These are phyloP conservation scores for Backusella tarrabulga DNA, from an alignment of 192 early-diverging fungal species.

Conservation along the genomic window DNA sequence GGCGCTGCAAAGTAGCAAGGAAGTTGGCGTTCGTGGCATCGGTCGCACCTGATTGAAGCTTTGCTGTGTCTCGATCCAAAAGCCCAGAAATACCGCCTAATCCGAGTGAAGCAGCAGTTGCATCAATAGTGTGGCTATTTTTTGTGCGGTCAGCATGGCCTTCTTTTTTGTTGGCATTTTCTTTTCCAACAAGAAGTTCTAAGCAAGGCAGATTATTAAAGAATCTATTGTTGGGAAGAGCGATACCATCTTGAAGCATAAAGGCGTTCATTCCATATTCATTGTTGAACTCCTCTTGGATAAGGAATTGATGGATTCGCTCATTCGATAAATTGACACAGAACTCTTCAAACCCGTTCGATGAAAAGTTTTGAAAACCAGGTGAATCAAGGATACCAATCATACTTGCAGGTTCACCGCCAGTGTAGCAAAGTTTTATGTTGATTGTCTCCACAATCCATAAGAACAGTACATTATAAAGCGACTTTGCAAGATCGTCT, in stretches of 20 bases:
- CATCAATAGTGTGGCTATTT: background rate
- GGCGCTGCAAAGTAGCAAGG: constrained; percentile 19
- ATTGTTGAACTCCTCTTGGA: constrained; percentile 56
- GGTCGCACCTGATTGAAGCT: constrained; percentile 38
- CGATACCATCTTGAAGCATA: constrained; percentile 60
- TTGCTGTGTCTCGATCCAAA: constrained; percentile 42
- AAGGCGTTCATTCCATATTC: constrained; percentile 39
- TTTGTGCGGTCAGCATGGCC: too few species aligned
- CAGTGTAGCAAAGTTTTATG: constrained; percentile 45
- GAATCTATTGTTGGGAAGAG: constrained; percentile 47
- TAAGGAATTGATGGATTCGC: constrained; percentile 32
- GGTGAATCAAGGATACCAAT: constrained; percentile 66
- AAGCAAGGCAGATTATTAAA: constrained; percentile 49
- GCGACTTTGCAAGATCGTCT: constrained; percentile 63
- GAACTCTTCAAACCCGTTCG: constrained; percentile 53
- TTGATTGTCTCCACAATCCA: constrained; percentile 83
- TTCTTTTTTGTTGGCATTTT: background rate
- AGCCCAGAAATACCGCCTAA: constrained; percentile 41
- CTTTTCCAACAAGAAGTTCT: constrained; percentile 49
- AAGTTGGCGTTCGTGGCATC: constrained; percentile 49
- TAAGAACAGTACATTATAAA: constrained; percentile 73
- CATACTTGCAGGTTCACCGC: constrained; percentile 45
- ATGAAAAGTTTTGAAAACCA: constrained; percentile 52
- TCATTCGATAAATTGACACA: constrained; percentile 53
- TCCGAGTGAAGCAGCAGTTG: background rate